Evolutionary conservation across 2,329 filamentous ascomycete species (phyloP), one percentile per base, ranked within the genome.

Genomic region (Fusarium denticulatum): DNA sequence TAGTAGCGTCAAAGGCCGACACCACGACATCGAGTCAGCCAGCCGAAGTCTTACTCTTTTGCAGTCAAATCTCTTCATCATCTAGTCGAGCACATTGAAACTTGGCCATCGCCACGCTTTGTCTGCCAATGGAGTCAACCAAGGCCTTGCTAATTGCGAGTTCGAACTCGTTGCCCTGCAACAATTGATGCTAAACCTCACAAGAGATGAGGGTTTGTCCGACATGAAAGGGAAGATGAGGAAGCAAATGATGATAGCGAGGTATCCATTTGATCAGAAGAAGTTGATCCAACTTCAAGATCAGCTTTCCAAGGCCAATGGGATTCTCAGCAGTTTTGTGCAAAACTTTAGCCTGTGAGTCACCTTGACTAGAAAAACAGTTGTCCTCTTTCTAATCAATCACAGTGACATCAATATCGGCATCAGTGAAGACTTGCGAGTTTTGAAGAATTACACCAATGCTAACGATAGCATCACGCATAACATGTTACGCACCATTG

Each of bases 231-330:
- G 22, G 18, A 42, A 24, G 18, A n/a, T 24, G 46, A 34, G 22
- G 11, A 42, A 22, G 34, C 34, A 58, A 24, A 24, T 15, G 7
- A 34, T 8, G n/a, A 7, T 26, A 20, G 36, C 20, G 3, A 4
- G 34, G 2, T 67, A 67, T 26, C 64, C 64, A 0, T 67, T 67
- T 1, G 46, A 67, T 16, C 45, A 50, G 28, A 65, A 60, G 10
- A 47, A 24, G 18, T 42, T 65, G 24, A 0, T 12, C 1, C 52
- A 60, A 32, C 28, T 65, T 3, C 60, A 67, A 37, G 61, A 42
- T 0, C 34, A 67, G 9, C 60, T 65, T 7, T 32, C 26, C 0
- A 36, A 12, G 6, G 61, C 60, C 2, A 65, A 64, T 2, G 2
- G 13, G 14, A 30, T 30, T 7, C 12, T 65, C 3, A 18, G 16